phyloP scores from a whole-genome alignment of 2,329 filamentous ascomycete genomes.

The Neofusicoccum sp. region DNA sequence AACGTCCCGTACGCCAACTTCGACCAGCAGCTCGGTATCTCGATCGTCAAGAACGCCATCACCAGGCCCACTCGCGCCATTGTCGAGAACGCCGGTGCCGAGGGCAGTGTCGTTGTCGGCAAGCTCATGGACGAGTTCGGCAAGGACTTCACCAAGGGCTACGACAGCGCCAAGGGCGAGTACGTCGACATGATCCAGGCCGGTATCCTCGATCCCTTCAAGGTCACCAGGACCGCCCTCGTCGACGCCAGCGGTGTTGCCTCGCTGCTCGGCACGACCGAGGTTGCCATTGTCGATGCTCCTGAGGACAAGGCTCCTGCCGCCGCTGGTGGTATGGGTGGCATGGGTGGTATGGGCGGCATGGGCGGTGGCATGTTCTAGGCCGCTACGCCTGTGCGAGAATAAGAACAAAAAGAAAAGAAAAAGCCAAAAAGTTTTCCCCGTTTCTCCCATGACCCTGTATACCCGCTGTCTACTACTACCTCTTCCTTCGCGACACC shows the following conservation, averaged over 20 bases:
- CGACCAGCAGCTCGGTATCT: constrained; percentile 97
- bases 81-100: constrained; percentile 94
- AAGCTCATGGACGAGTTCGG: constrained; percentile 96
- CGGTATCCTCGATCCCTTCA: constrained; percentile 98
- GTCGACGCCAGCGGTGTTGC: constrained; percentile 95
- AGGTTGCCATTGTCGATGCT: constrained; percentile 96
- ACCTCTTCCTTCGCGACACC: constrained; percentile 31
- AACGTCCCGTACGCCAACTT: constrained; percentile 91
- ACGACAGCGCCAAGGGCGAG: constrained; percentile 94
- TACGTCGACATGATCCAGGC: constrained; percentile 98
- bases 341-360: constrained; percentile 64
- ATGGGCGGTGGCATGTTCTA: constrained; percentile 71
- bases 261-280: constrained; percentile 94
- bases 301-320: constrained; percentile 83
- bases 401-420: constrained; percentile 1
- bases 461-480: constrained; percentile 20
- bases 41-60: constrained; percentile 97
- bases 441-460: constrained; percentile 3
- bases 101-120: constrained; percentile 94
- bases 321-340: constrained; percentile 50
- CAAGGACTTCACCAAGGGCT: constrained; percentile 95
- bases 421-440: constrained; percentile 1
- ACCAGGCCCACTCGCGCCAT: constrained; percentile 93
- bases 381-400: constrained; percentile 28
- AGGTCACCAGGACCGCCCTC: constrained; percentile 96